Base-by-base conservation (phyloP, 768 basidiomycete genomes). In the Pulveroboletus sp. region DNA sequence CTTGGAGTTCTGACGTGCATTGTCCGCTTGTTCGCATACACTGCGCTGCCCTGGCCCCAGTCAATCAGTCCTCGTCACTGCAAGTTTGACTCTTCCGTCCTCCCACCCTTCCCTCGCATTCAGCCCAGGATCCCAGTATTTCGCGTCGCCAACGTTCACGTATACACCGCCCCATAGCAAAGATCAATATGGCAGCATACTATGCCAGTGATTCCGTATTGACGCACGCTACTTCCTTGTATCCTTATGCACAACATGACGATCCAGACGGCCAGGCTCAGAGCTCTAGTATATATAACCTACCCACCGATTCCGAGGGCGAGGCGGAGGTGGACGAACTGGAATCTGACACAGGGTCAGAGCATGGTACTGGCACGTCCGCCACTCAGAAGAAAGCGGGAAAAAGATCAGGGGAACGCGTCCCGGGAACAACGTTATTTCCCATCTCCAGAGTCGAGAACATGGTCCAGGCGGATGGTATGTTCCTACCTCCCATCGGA, bases 401-500 rank as follows among this genome's bases (percentile, higher is more conserved):
- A 33, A 65, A 63, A 58, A 58, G 57, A 46, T 42, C 55, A 39
- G 66, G 66, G 43, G 71, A 72, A 50, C 81, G 85, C 55, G 68
- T 73, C 21, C 80, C 80, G 1, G 89, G 88, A 24, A 80, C 85
- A 39, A 82, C 81, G 5, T 68, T 86, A 3, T 70, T 92, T 31
- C 89, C 89, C 14, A 71, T 79, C 32, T 66, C 77, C 35, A 78
- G 81, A 55, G 65, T 93, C 36, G 86, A 91, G 67, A 84, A 79
- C 61, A 89, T 92, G 57, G 73, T 89, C 37, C 82, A 89, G 60
- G 83, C 86, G 11, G 87, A 92, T 54, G 86, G 88, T 82, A 65
- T 42, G 77, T 70, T 39, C 39, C 12, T 42, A 39, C 48, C 44
- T 51, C 21, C 50, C 30, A 41, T 52, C 51, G n/a, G 39, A 44